Conservation (phyloP, 2,329 filamentous ascomycete species). For the Diaporthe nobilis region DNA sequence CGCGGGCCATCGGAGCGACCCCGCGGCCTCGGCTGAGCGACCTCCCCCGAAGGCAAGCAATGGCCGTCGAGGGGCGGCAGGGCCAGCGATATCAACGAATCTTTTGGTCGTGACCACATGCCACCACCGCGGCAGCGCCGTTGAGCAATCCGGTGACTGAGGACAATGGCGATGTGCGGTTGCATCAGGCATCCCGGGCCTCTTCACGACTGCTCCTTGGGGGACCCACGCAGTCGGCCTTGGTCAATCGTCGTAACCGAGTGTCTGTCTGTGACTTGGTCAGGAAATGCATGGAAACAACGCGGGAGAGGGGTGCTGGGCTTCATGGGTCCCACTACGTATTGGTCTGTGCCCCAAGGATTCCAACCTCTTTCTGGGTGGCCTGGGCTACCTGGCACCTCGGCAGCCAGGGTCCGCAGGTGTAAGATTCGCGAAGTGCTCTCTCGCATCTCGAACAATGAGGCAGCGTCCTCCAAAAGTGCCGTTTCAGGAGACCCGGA, state of each 20-base stretch:
- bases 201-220: constrained; percentile 6
- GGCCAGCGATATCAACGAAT: constrained; percentile 6
- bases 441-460: constrained; percentile 25
- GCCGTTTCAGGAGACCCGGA: constrained; percentile 18
- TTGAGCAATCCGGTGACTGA: constrained; percentile 20
- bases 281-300: background rate
- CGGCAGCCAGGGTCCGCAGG: constrained; percentile 7
- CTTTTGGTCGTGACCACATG: constrained; percentile 5
- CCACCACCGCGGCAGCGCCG: background rate
- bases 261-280: background rate
- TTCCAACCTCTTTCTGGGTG: background rate
- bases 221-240: constrained; percentile 28
- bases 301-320: background rate
- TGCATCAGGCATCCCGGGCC: constrained; percentile 30
- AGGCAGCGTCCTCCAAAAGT: background rate
- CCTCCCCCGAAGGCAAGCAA: constrained; percentile 7
- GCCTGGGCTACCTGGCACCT: background rate
- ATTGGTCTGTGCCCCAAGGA: background rate
- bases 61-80: constrained; percentile 4
- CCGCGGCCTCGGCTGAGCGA: background rate
- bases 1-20: background rate
- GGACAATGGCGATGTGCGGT: constrained; percentile 13
- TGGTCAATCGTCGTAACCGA: constrained; percentile 12
- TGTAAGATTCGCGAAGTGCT: background rate
- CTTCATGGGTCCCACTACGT: background rate